Percentiles rank a stretch among this genome's conserved stretches.
Conservation (phyloP, 306 rosid species). For the peach (Prunus persica) region Prunus_persica_NCBIv2 NC_034012.1:10642001-10642500, state of each 20-base stretch:
- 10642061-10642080: too few relatives aligned
- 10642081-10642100: too few relatives aligned
- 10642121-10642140: too few relatives aligned
- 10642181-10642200: background rate
- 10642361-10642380: background rate
- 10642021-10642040: too few relatives aligned
- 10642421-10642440: background rate
- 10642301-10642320: background rate
- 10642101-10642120: too few relatives aligned
- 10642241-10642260: background rate
- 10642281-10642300: background rate
- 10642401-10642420: background rate
- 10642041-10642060: too few relatives aligned
- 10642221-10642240: background rate
- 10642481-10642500: background rate
- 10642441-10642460: background rate
- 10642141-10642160: too few relatives aligned
- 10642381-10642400: background rate
- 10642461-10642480: background rate
- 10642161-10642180: too few relatives aligned
- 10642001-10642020: too few relatives aligned
- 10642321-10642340: background rate
- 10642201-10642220: too few relatives aligned
- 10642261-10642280: background rate
- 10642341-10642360: background rate